Base-by-base conservation (phyloP, 1,284 basidiomycete genomes). In the Apiotrichum laibachii region DNA sequence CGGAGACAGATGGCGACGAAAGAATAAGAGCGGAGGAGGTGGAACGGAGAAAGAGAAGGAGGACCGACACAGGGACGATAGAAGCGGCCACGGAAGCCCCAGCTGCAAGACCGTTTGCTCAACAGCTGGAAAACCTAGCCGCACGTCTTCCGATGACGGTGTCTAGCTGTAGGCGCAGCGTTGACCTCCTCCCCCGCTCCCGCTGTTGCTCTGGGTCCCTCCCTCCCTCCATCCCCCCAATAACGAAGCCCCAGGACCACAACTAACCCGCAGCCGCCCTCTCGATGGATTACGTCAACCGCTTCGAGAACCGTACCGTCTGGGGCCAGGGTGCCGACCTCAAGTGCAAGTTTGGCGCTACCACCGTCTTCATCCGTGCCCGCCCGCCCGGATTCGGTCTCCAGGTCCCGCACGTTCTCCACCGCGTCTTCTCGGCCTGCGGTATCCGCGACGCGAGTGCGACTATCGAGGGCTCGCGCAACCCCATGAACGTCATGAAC, bases 371-470 rank as follows among this genome's bases (percentile, higher is more conserved):
- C 63, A 80, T 98, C 71, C 85, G 94, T 48, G 92, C 92, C 0
- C 83, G 95, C 54, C 94, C 95, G 13, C 87, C 92, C 59, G 77
- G 95, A 3, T 97, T 97, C 75, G 95, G 95, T 12, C 81, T 99
- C 52, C 85, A 88, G 65, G 92, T 90, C 70, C 92, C 95, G 65
- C 92, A 91, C 10, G 85, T 88, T 68, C 82, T 98, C 55, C 93
- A 98, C 78, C 79, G 82, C 50, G 83, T 99, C 53, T 84, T 94
- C 70, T 89, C 90, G 68, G 92, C 93, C 0, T 92, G 90, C 2
- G 95, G 95, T 13, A 91, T 98, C 80, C 89, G 91, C 74, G 95
- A 99, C 77, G 84, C 90, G 48, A 91, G 88, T 67, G 95, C 91
- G 33, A 94, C 94, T 77, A 90, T 98, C 44, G 89, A 91, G 85